Conservation (phyloP, 305 asterid species). For the Rubia peregrina region DNA sequence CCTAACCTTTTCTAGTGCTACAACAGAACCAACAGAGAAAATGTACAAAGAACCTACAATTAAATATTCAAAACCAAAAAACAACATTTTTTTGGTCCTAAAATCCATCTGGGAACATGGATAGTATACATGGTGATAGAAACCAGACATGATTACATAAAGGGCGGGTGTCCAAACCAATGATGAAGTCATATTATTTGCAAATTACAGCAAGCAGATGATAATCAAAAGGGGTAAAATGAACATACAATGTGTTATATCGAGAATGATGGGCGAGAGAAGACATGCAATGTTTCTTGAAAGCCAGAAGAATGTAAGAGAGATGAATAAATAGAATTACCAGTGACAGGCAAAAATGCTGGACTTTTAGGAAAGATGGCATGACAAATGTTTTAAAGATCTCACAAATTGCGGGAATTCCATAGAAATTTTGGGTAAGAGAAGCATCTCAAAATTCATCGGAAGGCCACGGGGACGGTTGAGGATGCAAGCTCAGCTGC, state of each 20-base stretch:
- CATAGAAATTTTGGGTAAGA: not conserved
- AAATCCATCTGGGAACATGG: not conserved
- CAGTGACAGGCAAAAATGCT: slow-evolving; percentile 21
- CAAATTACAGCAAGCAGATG: not conserved
- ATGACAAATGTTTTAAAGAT: slow-evolving; percentile 5
- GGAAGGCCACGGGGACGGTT: too few species aligned
- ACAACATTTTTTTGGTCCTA: too few species aligned
- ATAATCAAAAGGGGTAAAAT: not conserved
- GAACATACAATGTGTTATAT: not conserved
- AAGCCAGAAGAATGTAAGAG: not conserved
- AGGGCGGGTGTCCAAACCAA: slow-evolving; percentile 9
- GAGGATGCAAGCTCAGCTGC: too few species aligned
- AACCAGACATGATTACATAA: not conserved
- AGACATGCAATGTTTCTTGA: not conserved
- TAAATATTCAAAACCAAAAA: not conserved
- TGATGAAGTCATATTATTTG: not conserved
- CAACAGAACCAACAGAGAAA: not conserved
- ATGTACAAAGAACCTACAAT: not conserved
- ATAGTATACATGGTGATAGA: not conserved
- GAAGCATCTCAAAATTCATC: too few species aligned
- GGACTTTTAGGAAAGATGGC: slow-evolving; percentile 5
- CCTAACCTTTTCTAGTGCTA: not conserved
- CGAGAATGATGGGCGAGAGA: not conserved
- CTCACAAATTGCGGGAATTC: slow-evolving; percentile 10
- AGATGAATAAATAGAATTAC: slow-evolving; percentile 14